Evolutionary conservation across 768 basidiomycete species (phyloP).

Genomic region (Collybia sordida): DNA sequence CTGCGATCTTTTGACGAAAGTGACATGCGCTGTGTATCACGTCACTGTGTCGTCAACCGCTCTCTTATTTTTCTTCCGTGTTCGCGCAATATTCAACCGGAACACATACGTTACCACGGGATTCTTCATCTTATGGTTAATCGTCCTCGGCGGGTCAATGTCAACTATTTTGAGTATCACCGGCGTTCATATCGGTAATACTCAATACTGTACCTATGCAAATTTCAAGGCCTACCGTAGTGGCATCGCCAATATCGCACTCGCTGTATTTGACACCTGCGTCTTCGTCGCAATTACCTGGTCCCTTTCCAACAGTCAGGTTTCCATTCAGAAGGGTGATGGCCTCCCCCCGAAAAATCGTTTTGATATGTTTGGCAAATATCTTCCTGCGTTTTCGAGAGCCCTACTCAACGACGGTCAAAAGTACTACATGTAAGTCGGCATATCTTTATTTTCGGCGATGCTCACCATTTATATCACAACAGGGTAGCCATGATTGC

Average conservation of each 20-base stretch:
- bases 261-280: not conserved
- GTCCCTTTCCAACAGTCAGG: not conserved
- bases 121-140: not conserved
- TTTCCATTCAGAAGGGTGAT: not conserved
- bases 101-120: not conserved
- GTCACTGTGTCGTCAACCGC: not conserved
- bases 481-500: not conserved
- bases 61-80: not conserved
- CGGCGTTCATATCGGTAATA: not conserved
- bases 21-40: not conserved
- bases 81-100: constrained; percentile 1
- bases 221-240: not conserved
- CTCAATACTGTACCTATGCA: not conserved
- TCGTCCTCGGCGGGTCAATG: not conserved
- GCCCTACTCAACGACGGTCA: not conserved
- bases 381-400: not conserved
- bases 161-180: not conserved
- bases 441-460: not conserved
- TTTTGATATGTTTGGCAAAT: not conserved
- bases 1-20: not conserved
- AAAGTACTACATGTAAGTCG: constrained; percentile 9
- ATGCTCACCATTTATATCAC: not conserved
- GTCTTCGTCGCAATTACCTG: not conserved
- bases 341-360: not conserved
- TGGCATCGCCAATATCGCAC: not conserved